phyloP scores from a whole-genome alignment of 805 yeast genomes.

The Phaffomyces thermotolerans region DNA sequence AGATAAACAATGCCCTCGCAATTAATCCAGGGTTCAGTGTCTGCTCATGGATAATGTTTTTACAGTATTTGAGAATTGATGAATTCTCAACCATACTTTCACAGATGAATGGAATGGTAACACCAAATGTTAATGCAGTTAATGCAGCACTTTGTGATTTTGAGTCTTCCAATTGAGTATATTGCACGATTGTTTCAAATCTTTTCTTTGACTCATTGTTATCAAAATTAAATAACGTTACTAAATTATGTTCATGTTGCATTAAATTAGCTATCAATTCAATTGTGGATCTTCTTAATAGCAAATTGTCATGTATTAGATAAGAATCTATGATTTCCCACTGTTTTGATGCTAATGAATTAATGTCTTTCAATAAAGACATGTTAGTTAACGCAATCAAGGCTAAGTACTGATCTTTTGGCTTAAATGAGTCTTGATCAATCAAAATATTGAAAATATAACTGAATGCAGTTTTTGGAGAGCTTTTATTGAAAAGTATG shows the following conservation, averaged over 20 bases:
- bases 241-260: conserved; percentile 32
- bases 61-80: conserved; percentile 21
- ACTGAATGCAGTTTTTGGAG: conserved; percentile 18
- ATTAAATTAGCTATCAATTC: conserved; percentile 61
- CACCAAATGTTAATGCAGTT: conserved; percentile 29
- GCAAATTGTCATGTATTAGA: conserved; percentile 37
- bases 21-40: conserved; percentile 24
- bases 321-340: conserved; percentile 41
- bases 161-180: conserved; percentile 31
- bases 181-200: conserved; percentile 35
- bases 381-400: conserved; percentile 60
- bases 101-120: conserved; percentile 30
- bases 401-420: conserved; percentile 41
- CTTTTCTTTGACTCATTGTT: conserved; percentile 29
- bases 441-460: conserved; percentile 33
- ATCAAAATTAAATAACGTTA: conserved; percentile 53
- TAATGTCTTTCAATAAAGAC: conserved; percentile 38
- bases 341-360: conserved; percentile 26
- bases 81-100: conserved; percentile 22
- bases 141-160: conserved; percentile 37
- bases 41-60: conserved; percentile 23
- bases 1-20: conserved; percentile 27
- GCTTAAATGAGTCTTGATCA: conserved; percentile 15
- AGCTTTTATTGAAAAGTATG: conserved; percentile 27
- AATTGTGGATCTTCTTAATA: conserved; percentile 51